phyloP scores from a whole-genome alignment of 495 filamentous ascomycete genomes.

The Ramalina intermedia region DNA sequence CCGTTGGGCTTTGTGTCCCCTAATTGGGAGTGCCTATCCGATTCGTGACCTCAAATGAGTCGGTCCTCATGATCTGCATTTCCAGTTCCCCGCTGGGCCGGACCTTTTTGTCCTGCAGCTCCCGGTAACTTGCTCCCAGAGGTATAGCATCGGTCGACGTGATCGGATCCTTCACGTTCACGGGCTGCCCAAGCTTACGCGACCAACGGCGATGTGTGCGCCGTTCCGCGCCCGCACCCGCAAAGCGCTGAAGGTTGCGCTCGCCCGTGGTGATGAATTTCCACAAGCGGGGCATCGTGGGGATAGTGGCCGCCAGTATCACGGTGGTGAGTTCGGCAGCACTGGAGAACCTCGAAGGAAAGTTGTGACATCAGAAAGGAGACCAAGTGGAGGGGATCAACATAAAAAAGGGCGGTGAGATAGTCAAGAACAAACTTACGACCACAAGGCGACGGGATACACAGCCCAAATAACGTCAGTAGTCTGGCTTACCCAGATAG shows the following conservation, averaged over 20 bases:
- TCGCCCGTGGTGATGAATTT: background rate
- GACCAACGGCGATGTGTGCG: background rate
- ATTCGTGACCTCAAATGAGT: background rate
- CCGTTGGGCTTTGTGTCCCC: too few species aligned
- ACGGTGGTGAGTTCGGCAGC: constrained; percentile 1
- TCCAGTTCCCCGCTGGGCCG: background rate
- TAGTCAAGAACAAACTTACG: background rate
- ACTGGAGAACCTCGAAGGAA: background rate
- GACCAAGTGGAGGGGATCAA: background rate
- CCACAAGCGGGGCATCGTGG: constrained; percentile 1
- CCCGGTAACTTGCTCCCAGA: background rate
- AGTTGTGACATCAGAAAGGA: background rate
- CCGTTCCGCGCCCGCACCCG: background rate
- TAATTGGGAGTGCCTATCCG: background rate
- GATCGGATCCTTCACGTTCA: background rate
- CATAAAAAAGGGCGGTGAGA: background rate
- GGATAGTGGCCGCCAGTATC: background rate
- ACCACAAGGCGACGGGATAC: constrained; percentile 1
- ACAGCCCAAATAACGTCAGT: background rate
- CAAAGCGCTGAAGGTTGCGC: background rate
- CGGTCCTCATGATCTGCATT: constrained; percentile 2
- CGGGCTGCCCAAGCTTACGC: background rate
- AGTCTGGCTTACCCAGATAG: background rate
- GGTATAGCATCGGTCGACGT: background rate
- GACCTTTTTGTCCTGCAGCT: background rate